Evolutionary conservation across 192 early-diverging fungal genomes (phyloP).

Genomic region (Diversispora epigaea): DNA sequence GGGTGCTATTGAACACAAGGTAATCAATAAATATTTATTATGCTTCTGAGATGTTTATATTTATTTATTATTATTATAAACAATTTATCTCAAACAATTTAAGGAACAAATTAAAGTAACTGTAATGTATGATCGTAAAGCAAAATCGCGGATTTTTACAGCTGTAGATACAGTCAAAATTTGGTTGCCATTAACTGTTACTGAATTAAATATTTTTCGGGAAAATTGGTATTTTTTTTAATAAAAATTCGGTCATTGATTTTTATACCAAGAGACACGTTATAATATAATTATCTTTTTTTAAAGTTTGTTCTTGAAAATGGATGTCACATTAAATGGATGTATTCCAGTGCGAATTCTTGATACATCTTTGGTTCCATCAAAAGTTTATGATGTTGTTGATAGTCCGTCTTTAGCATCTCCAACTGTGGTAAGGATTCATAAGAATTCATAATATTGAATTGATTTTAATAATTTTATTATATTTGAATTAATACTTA

Average conservation of each 20-base stretch:
- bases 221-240: conserved; percentile 50
- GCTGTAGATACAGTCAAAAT: conserved; percentile 54
- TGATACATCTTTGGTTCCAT: conserved; percentile 45
- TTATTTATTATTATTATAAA: background rate
- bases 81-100: conserved; percentile 18
- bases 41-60: background rate
- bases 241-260: background rate
- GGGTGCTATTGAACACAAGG: conserved; percentile 41
- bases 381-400: conserved; percentile 44
- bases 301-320: conserved; percentile 26
- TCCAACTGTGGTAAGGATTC: conserved; percentile 32
- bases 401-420: conserved; percentile 28
- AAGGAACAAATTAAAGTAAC: conserved; percentile 46
- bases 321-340: conserved; percentile 35
- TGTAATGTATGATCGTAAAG: conserved; percentile 46
- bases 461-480: background rate
- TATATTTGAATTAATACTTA: background rate
- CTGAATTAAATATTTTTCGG: conserved; percentile 52
- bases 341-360: conserved; percentile 52
- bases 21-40: background rate
- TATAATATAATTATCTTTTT: conserved; percentile 32
- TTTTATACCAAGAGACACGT: background rate
- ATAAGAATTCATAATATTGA: background rate
- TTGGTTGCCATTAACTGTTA: conserved; percentile 51
- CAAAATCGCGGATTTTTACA: conserved; percentile 41